Evolutionary conservation across 1,139 yeast genomes (phyloP).

Genomic region (Ashbya aceris): DNA sequence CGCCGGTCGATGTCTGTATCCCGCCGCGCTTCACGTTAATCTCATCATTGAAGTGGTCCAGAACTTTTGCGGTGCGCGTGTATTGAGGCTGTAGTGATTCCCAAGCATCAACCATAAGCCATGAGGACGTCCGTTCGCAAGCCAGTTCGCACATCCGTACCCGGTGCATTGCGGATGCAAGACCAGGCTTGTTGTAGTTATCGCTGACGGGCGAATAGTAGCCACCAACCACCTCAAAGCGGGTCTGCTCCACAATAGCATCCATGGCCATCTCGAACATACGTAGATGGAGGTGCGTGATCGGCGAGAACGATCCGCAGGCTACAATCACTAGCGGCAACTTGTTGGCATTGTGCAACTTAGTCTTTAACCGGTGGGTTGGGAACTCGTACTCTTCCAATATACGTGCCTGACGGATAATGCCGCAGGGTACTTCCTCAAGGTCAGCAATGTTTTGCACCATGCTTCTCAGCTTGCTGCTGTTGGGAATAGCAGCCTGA

Average conservation of each 20-base stretch:
- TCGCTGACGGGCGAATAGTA: slow-evolving; percentile 96
- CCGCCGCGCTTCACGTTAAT: slow-evolving; percentile 80
- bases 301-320: slow-evolving; percentile 94
- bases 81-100: slow-evolving; percentile 87
- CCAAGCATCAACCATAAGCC: slow-evolving; percentile 99
- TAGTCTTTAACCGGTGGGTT: slow-evolving; percentile 68
- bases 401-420: slow-evolving; percentile 71
- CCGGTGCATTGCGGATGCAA: slow-evolving; percentile 80
- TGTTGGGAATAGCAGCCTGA: slow-evolving; percentile 3
- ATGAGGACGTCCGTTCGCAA: slow-evolving; percentile 89
- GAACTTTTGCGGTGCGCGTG: slow-evolving; percentile 88
- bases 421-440: slow-evolving; percentile 94
- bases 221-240: slow-evolving; percentile 94
- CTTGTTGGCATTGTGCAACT: slow-evolving; percentile 64
- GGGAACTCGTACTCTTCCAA: slow-evolving; percentile 72
- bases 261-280: slow-evolving; percentile 99
- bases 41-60: slow-evolving; percentile 95
- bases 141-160: slow-evolving; percentile 98
- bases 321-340: slow-evolving; percentile 91
- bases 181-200: slow-evolving; percentile 85
- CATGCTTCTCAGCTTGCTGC: slow-evolving; percentile 1
- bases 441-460: slow-evolving; percentile 60
- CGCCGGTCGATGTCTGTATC: slow-evolving; percentile 62
- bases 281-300: slow-evolving; percentile 84
- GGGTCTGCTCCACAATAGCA: slow-evolving; percentile 82